Evolutionary conservation across 1,139 yeast species (phyloP).

Genomic region (Pichia sp.): DNA sequence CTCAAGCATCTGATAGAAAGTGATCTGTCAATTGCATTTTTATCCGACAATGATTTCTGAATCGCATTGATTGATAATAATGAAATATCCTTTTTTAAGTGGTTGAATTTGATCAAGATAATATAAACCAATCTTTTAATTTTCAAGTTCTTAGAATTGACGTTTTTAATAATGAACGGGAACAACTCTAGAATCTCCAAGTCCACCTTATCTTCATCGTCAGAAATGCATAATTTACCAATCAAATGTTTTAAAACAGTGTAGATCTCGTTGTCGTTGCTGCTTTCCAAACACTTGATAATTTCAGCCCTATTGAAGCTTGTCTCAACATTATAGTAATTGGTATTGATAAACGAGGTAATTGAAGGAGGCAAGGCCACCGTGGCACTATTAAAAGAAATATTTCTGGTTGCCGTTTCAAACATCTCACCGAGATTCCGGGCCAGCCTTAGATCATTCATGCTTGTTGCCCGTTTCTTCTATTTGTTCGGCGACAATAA

Average conservation of each 20-base stretch:
- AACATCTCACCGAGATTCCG: conserved; percentile 42
- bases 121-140: conserved; percentile 73
- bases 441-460: conserved; percentile 41
- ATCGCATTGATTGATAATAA: conserved; percentile 84
- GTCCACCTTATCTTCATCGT: conserved; percentile 7
- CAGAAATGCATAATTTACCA: conserved; percentile 57
- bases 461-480: too few relatives aligned
- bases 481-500: too few relatives aligned
- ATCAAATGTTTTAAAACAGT: conserved; percentile 73
- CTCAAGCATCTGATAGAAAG: conserved; percentile 73
- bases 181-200: conserved; percentile 40
- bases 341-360: conserved; percentile 19
- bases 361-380: conserved; percentile 24
- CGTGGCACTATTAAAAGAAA: conserved; percentile 13
- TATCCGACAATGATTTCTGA: conserved; percentile 72
- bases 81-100: conserved; percentile 80
- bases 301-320: conserved; percentile 48
- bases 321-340: conserved; percentile 15
- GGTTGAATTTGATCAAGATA: conserved; percentile 72
- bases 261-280: conserved; percentile 43
- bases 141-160: conserved; percentile 62
- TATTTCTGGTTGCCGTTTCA: conserved; percentile 60
- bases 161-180: conserved; percentile 85
- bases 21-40: conserved; percentile 59
- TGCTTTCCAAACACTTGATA: conserved; percentile 55